Evolutionary conservation across 2,329 filamentous ascomycete genomes (phyloP).

Genomic region (Alternaria incomplexa): DNA sequence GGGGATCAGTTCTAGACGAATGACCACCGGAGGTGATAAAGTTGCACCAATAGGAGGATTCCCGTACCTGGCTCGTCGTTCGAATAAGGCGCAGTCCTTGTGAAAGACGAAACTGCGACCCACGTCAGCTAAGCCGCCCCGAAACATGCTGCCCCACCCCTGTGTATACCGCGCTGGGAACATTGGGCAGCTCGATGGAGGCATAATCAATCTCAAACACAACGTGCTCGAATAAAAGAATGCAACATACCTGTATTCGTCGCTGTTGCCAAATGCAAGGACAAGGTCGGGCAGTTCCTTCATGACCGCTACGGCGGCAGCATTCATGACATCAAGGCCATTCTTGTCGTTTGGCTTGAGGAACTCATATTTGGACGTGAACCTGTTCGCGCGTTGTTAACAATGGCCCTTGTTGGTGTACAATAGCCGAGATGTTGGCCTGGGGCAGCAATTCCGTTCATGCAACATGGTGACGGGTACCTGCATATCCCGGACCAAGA

Average conservation of each 20-base stretch:
- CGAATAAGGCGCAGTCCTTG: conserved; percentile 81
- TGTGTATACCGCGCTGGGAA: conserved; percentile 1
- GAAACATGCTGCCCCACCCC: conserved; percentile 17
- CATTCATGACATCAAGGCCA: conserved; percentile 93
- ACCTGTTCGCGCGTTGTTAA: conserved; percentile 55
- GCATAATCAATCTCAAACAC: conserved; percentile 24
- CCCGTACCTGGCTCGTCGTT: conserved; percentile 75
- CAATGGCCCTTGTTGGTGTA: not conserved
- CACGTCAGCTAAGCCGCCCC: conserved; percentile 30
- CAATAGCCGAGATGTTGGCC: conserved; percentile 8
- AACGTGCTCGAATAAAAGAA: not conserved
- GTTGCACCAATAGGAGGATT: conserved; percentile 10
- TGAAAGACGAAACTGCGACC: conserved; percentile 83
- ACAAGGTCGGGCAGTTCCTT: conserved; percentile 82
- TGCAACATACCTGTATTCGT: conserved; percentile 78
- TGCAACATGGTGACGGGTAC: conserved; percentile 21
- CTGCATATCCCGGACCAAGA: conserved; percentile 20
- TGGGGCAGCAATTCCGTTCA: conserved; percentile 9
- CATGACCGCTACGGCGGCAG: conserved; percentile 83
- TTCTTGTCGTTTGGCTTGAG: conserved; percentile 90
- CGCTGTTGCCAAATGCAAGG: conserved; percentile 90
- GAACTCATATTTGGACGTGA: conserved; percentile 83
- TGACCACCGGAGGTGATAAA: not conserved
- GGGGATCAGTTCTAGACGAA: conserved; percentile 19
- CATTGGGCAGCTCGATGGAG: not conserved